Base-by-base conservation (phyloP, 192 early-diverging fungal genomes). In the Rhizophlyctis rosea region DNA sequence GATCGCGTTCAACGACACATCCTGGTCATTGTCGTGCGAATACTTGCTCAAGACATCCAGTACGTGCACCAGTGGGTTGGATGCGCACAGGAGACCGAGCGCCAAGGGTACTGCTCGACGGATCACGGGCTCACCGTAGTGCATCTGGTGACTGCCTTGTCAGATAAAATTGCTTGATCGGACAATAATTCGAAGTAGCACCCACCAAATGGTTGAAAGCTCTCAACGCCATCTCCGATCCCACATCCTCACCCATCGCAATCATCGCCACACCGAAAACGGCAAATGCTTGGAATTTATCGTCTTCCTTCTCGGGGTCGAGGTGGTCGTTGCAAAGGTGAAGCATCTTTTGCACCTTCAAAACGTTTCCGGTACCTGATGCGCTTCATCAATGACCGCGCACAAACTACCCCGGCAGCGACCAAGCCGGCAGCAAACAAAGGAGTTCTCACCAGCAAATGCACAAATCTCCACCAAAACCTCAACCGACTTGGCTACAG, bases 21-120 rank as follows among this genome's bases (percentile, higher is more conserved):
- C 89, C 39, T 82, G 75, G 75, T 99, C 97, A 60, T 93, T 93
- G 81, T 99, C 97, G 78, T 99, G 97, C 35, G 97, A 99, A 73
- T 93, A 94, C 77, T 98, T 98, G 80, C 89, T 93, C 50, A 99
- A 83, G 16, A 92, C 91, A 62, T 99, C 97, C 7, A 99, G 76
- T 33, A 99, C 89, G 47, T 86, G 79, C 11, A 96, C 87, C 13
- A 91, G 72, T 55, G 97, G 97, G 74, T 99, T 98, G 5, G 95
- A 98, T 23, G 94, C 92, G 72, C 92, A 99, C 27, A 96, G 79
- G 18, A 99, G 73, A 47, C 92, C 95, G 50, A 98, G 86, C 13
- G 95, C 96, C 34, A 99, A 79, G 31, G 97, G 97, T 33, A 99
- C 97, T 3, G 94, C 79, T 39, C 88, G 86, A 57, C 97, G 88